These are phyloP conservation scores for Pneumocystis wakefieldiae DNA, from an alignment of 1,139 yeast species.

Conservation along the genomic window DNA sequence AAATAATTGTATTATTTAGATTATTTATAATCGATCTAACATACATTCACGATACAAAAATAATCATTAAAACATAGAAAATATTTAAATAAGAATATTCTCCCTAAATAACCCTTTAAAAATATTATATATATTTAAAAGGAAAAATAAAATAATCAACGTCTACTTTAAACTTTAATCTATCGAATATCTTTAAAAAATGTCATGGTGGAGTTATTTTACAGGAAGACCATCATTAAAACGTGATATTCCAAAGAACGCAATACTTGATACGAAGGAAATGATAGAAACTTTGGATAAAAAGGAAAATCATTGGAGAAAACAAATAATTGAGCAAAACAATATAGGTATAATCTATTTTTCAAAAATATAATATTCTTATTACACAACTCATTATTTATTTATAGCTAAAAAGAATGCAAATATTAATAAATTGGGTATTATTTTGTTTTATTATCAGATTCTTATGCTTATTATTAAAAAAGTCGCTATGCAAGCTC, in stretches of 20 bases:
- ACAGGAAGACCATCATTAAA: neutral
- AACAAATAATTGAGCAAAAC: constrained; percentile 73
- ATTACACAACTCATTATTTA: neutral
- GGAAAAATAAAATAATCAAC: too few species aligned
- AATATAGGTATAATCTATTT: constrained; percentile 17
- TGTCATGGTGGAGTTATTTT: constrained; percentile 1
- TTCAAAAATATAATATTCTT: neutral
- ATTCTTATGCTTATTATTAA: neutral
- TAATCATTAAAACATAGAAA: neutral
- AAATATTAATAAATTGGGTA: constrained; percentile 48
- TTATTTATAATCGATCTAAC: neutral
- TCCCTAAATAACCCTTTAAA: too few species aligned
- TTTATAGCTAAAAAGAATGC: constrained; percentile 55
- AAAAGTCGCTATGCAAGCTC: constrained; percentile 61
- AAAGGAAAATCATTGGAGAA: constrained; percentile 68
- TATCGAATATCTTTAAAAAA: neutral
- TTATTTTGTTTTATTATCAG: constrained; percentile 2
- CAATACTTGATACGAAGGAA: constrained; percentile 77
- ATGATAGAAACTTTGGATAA: constrained; percentile 76
- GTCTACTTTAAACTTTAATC: neutral
- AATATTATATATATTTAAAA: too few species aligned
- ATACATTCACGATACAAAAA: neutral
- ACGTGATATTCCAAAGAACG: constrained; percentile 69
- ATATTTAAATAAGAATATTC: too few species aligned
- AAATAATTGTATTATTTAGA: neutral